Evolutionary conservation across 1,284 basidiomycete species (phyloP).

Genomic region (Thelephora terrestris): DNA sequence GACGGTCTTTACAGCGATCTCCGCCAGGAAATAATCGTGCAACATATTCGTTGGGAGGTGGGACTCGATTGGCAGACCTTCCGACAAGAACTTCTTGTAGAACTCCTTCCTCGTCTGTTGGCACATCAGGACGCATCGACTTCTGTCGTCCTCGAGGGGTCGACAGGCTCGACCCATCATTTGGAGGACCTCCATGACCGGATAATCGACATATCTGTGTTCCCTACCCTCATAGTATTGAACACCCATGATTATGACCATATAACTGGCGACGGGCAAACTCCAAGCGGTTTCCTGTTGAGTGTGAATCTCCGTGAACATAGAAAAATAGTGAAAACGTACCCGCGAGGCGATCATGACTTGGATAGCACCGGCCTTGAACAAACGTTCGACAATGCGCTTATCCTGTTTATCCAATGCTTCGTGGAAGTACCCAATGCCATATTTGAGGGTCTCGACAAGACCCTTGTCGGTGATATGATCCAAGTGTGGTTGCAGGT

Average conservation of each 20-base stretch:
- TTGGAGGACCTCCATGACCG: conserved; percentile 94
- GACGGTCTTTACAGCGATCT: conserved; percentile 97
- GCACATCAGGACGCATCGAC: conserved; percentile 92
- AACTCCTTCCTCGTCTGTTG: conserved; percentile 96
- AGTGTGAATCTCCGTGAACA: neutral
- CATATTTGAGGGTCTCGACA: conserved; percentile 78
- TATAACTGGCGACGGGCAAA: conserved; percentile 86
- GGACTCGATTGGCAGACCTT: conserved; percentile 96
- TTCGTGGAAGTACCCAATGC: conserved; percentile 95
- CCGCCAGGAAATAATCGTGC: conserved; percentile 97
- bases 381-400: conserved; percentile 88
- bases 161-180: conserved; percentile 98
- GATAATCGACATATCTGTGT: conserved; percentile 95
- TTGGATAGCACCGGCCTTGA: conserved; percentile 91
- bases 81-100: conserved; percentile 97
- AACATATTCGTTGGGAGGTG: conserved; percentile 80
- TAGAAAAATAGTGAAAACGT: conserved; percentile 12
- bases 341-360: conserved; percentile 91
- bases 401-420: conserved; percentile 88
- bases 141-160: conserved; percentile 76
- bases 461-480: conserved; percentile 74
- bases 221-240: conserved; percentile 95
- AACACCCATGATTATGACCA: conserved; percentile 98
- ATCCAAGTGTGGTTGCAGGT: conserved; percentile 84
- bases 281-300: conserved; percentile 89